Conservation (phyloP, 1,284 basidiomycete species). For the Porodaedalea pini region DNA sequence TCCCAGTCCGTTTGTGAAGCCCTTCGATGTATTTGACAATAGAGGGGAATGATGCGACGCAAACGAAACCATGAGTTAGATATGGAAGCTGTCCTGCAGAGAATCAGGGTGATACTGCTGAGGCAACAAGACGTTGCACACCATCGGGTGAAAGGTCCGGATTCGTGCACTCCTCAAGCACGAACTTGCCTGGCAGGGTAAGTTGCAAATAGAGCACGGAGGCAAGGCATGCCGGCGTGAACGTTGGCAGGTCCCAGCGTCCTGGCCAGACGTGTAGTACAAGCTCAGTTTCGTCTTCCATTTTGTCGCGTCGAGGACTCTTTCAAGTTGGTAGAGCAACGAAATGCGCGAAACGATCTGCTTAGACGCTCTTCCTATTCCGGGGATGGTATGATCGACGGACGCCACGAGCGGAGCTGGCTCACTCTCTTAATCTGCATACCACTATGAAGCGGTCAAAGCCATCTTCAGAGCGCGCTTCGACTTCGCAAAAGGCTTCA, state of each 20-base stretch:
- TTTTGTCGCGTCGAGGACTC: background rate
- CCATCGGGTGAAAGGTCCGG: slow-evolving; percentile 76
- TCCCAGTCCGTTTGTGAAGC: slow-evolving; percentile 34
- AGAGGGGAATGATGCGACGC: slow-evolving; percentile 50
- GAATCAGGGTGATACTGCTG: background rate
- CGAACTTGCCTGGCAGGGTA: slow-evolving; percentile 59
- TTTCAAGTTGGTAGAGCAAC: no score
- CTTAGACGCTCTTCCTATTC: no score
- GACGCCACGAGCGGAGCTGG: background rate
- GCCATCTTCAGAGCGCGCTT: slow-evolving; percentile 10
- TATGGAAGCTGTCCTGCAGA: slow-evolving; percentile 65
- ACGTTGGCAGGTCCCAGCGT: slow-evolving; percentile 57
- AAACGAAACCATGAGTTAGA: slow-evolving; percentile 52
- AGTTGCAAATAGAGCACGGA: slow-evolving; percentile 65
- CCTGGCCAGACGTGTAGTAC: slow-evolving; percentile 66
- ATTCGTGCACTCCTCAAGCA: slow-evolving; percentile 56
- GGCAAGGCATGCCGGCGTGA: slow-evolving; percentile 62
- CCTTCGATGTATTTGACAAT: slow-evolving; percentile 61
- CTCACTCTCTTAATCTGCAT: background rate
- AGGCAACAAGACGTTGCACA: slow-evolving; percentile 35
- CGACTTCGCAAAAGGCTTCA: background rate
- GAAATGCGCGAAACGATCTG: no score
- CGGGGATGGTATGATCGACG: background rate
- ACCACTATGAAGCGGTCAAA: slow-evolving; percentile 18
- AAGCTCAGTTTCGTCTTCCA: slow-evolving; percentile 20